Evolutionary conservation across 1,139 yeast species (phyloP).

Genomic region (Blastobotrys persicus): DNA sequence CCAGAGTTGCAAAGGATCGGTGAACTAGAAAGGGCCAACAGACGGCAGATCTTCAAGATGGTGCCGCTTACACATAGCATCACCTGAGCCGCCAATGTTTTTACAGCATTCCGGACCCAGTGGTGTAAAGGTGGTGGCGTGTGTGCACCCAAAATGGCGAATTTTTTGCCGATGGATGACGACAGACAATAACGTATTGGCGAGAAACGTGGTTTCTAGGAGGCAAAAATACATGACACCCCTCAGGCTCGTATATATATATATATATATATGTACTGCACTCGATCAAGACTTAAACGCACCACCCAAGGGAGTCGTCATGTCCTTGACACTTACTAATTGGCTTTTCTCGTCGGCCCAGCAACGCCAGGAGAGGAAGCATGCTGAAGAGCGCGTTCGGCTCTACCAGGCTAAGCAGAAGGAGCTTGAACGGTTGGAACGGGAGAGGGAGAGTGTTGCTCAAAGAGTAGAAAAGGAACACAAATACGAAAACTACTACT

Average conservation of each 20-base stretch:
- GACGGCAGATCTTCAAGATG: not conserved
- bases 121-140: not conserved
- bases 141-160: not conserved
- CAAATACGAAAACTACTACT: slow-evolving; percentile 17
- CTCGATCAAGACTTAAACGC: not conserved
- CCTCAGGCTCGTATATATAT: not conserved
- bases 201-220: not conserved
- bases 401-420: slow-evolving; percentile 8
- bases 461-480: slow-evolving; percentile 15
- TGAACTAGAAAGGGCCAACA: not conserved
- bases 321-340: slow-evolving; percentile 2
- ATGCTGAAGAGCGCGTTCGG: slow-evolving; percentile 10
- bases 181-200: not conserved
- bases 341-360: slow-evolving; percentile 4
- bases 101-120: no score
- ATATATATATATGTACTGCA: not conserved
- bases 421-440: slow-evolving; percentile 7
- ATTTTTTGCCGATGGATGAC: not conserved
- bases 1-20: no score
- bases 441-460: slow-evolving; percentile 13
- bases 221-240: not conserved
- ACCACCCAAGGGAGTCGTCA: not conserved
- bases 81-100: not conserved
- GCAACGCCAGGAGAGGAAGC: not conserved
- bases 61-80: no score